These are phyloP conservation scores for Dryadomyces quercivorus DNA, from an alignment of 2,329 filamentous ascomycete genomes.

Conservation along the genomic window DNA sequence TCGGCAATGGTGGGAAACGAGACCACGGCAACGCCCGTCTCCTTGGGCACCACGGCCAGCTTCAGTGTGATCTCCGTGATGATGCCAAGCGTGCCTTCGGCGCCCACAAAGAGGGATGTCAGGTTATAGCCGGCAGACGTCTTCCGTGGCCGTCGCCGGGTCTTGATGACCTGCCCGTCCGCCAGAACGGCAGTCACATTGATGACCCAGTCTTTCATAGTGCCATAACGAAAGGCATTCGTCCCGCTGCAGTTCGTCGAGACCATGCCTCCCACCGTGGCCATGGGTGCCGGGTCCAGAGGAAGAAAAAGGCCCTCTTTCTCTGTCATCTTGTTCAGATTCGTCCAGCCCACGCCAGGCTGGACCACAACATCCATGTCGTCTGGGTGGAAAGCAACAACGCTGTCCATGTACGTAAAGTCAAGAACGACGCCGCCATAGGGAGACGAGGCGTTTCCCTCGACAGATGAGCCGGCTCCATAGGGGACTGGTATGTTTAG, in stretches of 20 bases:
- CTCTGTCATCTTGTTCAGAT: conserved; percentile 58
- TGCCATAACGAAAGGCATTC: conserved; percentile 53
- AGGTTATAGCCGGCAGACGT: conserved; percentile 62
- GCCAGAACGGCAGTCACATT: conserved; percentile 46
- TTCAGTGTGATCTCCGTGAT: conserved; percentile 35
- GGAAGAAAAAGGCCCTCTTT: conserved; percentile 69
- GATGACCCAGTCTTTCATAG: conserved; percentile 66
- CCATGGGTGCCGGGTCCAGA: conserved; percentile 71
- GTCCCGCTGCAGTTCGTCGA: conserved; percentile 52
- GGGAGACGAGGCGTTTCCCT: conserved; percentile 66
- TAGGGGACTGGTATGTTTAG: conserved; percentile 10
- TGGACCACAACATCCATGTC: conserved; percentile 58
- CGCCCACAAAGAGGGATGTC: conserved; percentile 55
- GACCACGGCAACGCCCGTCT: conserved; percentile 53
- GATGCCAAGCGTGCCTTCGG: conserved; percentile 54
- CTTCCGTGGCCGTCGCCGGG: conserved; percentile 52
- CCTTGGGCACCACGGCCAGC: conserved; percentile 49
- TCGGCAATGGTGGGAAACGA: conserved; percentile 45
- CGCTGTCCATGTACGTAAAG: conserved; percentile 62
- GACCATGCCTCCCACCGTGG: conserved; percentile 75
- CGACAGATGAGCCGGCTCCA: conserved; percentile 59
- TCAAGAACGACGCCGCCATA: conserved; percentile 65
- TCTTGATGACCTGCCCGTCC: conserved; percentile 46
- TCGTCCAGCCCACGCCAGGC: conserved; percentile 67
- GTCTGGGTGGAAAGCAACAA: conserved; percentile 55